Evolutionary conservation across 495 filamentous ascomycete genomes (phyloP), one percentile per base, ranked within the genome.

Genomic region (Filosporella fistucella): DNA sequence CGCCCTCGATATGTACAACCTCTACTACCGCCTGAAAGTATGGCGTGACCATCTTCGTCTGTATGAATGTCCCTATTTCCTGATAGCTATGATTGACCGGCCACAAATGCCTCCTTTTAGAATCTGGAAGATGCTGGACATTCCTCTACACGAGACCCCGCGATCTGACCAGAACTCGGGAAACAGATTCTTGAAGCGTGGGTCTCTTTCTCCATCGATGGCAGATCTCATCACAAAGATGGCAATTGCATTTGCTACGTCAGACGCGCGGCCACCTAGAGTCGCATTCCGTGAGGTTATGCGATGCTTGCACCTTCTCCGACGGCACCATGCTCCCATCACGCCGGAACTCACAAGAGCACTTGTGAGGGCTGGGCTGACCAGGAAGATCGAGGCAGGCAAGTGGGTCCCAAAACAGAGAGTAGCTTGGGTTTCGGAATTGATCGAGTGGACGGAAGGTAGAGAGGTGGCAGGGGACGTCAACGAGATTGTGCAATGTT

Each of bases 221-320:
- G 50, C 50, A 25, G 43, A 45, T 4, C 51, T 71, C 24, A 50
- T 70, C 12, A 54, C 42, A 14, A 52, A 52, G 5, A 46, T 64
- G 26, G 63, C 68, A n/a, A 44, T 53, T 8, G 51, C 55, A 22
- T 68, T 70, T 45, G 60, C 58, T 34, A 37, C 52, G 1, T 63
- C 68, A 14, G 52, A 62, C 5, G 52, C 58, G 17, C 40, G 70
- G n/a, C 51, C 55, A 18, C 49, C 54, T 32, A 60, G 69, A 23
- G 60, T 57, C 14, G 62, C 69, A 10, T 52, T 77, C 41, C 57
- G 59, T 13, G 59, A 70, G 30, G 63, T 75, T 17, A 51, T 52
- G 28, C 58, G 56, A 9, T 70, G 65, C 44, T 55, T 70, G 17
- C 40, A 44, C 18, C 60, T 66, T 51, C 48, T 76, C 7, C 38